phyloP scores from a whole-genome alignment of 306 rosid species.

The Canavalia gladiata region DNA sequence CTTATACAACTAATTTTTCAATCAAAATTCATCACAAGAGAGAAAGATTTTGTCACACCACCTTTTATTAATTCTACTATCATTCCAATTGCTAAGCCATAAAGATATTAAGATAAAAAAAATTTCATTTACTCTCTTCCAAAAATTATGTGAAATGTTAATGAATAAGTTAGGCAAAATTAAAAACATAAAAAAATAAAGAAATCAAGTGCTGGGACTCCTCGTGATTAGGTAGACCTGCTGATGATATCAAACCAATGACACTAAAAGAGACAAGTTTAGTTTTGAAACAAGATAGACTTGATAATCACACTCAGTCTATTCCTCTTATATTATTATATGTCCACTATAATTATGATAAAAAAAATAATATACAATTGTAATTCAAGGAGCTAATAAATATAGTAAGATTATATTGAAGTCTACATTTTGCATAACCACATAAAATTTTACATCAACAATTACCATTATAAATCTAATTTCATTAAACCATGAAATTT shows the following conservation, averaged over 20 bases:
- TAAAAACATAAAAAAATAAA: conserved; percentile 57
- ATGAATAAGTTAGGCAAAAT: conserved; percentile 29
- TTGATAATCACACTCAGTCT: conserved; percentile 44
- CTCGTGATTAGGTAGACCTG: conserved; percentile 38
- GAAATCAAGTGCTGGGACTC: conserved; percentile 53
- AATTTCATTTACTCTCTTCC: conserved; percentile 52
- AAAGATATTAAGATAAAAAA: conserved; percentile 39
- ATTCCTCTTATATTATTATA: neutral
- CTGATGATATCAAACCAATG: conserved; percentile 35
- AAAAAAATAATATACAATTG: conserved; percentile 17
- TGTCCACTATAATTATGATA: conserved; percentile 30
- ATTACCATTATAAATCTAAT: conserved; percentile 37
- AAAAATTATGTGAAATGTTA: conserved; percentile 28
- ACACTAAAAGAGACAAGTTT: conserved; percentile 49
- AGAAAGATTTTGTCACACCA: conserved; percentile 49
- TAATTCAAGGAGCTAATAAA: conserved; percentile 19
- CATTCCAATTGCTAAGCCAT: conserved; percentile 56
- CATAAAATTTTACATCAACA: conserved; percentile 35
- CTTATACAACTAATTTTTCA: conserved; percentile 62
- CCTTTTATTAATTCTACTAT: conserved; percentile 79
- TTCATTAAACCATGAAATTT: conserved; percentile 39
- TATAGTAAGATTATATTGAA: conserved; percentile 26
- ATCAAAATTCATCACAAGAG: conserved; percentile 53
- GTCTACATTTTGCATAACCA: conserved; percentile 37
- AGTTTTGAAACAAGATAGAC: conserved; percentile 42